Conservation (phyloP, 2,329 filamentous ascomycete species). For the Colletotrichum karsti region DNA sequence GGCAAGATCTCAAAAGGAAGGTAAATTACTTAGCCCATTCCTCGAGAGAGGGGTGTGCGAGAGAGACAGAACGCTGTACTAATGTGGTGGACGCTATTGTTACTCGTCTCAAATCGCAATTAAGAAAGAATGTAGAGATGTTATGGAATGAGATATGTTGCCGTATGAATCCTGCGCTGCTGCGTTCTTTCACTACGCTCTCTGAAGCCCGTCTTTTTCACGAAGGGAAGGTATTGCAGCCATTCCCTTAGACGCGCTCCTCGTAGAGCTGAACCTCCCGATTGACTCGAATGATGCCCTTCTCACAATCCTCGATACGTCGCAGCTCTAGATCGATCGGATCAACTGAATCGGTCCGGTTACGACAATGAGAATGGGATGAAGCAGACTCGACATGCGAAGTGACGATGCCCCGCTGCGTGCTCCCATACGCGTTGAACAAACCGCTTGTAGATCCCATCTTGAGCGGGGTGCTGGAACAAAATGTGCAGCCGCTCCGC, state of each 20-base stretch:
- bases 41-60: no score
- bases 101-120: no score
- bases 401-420: conserved; percentile 32
- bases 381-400: conserved; percentile 35
- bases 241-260: conserved; percentile 33
- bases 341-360: conserved; percentile 31
- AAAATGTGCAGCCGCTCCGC: conserved; percentile 20
- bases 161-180: no score
- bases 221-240: no score
- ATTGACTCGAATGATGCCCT: conserved; percentile 37
- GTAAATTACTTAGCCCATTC: no score
- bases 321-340: conserved; percentile 42
- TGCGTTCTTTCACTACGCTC: no score
- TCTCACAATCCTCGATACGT: conserved; percentile 34
- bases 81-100: no score
- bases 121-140: no score
- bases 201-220: no score
- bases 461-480: not conserved
- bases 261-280: conserved; percentile 41
- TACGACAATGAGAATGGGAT: not conserved
- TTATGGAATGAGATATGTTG: no score
- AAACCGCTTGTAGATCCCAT: not conserved
- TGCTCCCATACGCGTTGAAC: conserved; percentile 6
- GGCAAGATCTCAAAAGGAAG: no score
- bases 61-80: no score